Percentiles rank a stretch among this genome's conserved stretches.
These are phyloP conservation scores for Solanum sparsipilum DNA, from an alignment of 257 asterid genomes.

Conservation along the genomic window DNA sequence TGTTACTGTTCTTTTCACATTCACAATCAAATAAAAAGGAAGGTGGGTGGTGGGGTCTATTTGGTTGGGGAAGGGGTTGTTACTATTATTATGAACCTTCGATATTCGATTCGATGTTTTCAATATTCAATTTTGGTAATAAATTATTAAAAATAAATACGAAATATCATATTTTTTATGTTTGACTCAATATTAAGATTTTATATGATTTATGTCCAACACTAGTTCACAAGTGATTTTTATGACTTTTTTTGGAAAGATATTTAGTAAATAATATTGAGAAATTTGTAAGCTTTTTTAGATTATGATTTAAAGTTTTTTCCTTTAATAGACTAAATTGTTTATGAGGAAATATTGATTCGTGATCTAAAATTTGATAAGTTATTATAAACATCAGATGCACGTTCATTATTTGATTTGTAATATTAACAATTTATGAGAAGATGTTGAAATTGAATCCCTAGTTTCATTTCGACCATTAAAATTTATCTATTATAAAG, in stretches of 20 bases:
- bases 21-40: neutral
- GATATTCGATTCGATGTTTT: neutral
- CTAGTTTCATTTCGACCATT: neutral
- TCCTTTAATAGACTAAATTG: neutral
- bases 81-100: fast-evolving
- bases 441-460: too few species aligned
- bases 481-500: neutral
- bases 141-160: neutral
- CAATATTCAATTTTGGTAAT: neutral
- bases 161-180: neutral
- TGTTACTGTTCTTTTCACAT: neutral
- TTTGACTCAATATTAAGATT: neutral
- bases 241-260: neutral
- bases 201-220: neutral
- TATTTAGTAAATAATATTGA: neutral
- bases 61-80: neutral
- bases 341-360: neutral
- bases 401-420: neutral
- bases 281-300: neutral
- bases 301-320: neutral
- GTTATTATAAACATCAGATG: neutral
- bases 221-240: neutral
- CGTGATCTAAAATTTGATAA: fast-evolving
- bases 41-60: neutral
- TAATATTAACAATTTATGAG: neutral